phyloP scores from a whole-genome alignment of 768 basidiomycete genomes.

The Atractiella rhizophila region DNA sequence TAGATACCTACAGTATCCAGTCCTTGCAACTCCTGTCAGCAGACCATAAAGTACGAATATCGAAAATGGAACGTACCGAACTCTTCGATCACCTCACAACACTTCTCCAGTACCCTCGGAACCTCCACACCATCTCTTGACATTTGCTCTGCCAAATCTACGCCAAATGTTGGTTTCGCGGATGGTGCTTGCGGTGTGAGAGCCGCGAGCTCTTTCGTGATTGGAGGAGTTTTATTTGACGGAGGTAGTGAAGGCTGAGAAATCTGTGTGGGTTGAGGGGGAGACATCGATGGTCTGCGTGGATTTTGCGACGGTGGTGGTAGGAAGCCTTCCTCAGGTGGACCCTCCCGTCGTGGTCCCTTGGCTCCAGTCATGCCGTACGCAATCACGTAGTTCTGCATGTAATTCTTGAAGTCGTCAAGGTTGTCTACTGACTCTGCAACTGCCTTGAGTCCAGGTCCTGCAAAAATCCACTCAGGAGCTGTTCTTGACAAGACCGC shows the following conservation, averaged over 20 bases:
- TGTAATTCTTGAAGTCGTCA: conserved; percentile 78
- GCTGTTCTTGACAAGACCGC: neutral
- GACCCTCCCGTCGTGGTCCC: conserved; percentile 30
- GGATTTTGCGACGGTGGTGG: conserved; percentile 2
- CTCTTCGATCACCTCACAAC: conserved; percentile 72
- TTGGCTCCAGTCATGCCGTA: conserved; percentile 27
- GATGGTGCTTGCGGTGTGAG: conserved; percentile 3
- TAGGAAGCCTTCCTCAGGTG: conserved; percentile 78
- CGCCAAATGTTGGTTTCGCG: conserved; percentile 52
- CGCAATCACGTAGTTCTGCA: conserved; percentile 91
- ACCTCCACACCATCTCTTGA: conserved; percentile 68
- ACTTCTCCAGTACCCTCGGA: conserved; percentile 63
- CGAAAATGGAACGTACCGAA: conserved; percentile 29
- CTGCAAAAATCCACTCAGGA: conserved; percentile 19
- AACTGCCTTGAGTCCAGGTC: conserved; percentile 53
- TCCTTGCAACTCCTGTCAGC: conserved; percentile 10
- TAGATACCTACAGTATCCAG: conserved; percentile 68
- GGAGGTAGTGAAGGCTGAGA: conserved; percentile 14
- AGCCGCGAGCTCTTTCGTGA: conserved; percentile 2
- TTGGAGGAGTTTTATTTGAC: conserved; percentile 10
- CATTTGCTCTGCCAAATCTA: conserved; percentile 84
- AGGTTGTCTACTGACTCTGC: conserved; percentile 84
- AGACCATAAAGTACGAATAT: neutral
- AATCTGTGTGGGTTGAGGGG: conserved; percentile 7
- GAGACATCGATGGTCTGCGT: conserved; percentile 17